phyloP scores from a whole-genome alignment of 352 stramenopile species.

The Pythium guiyangense region DNA sequence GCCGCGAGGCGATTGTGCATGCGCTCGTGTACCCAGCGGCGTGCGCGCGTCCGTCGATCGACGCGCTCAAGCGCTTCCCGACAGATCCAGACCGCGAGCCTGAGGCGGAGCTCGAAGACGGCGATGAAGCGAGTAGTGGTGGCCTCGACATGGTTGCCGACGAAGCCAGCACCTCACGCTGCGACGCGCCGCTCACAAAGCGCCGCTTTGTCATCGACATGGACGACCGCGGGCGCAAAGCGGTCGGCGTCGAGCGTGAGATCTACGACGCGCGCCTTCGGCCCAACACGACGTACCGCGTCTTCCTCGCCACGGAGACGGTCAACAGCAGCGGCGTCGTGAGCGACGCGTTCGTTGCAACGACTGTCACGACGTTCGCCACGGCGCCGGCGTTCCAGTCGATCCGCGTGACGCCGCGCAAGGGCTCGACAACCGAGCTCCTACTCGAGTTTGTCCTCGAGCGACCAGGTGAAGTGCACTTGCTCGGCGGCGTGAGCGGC shows the following conservation, averaged over 20 bases:
- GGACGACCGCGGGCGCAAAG: constrained; percentile 27
- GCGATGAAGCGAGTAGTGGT: not conserved
- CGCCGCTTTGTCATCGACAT: constrained; percentile 18
- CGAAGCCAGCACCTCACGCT: no score
- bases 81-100: not conserved
- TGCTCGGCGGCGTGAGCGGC: constrained; percentile 45
- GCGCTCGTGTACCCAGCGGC: constrained; percentile 33
- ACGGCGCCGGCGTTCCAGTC: constrained; percentile 40
- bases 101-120: not conserved
- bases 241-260: constrained; percentile 35
- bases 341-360: constrained; percentile 36
- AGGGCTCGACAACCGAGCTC: constrained; percentile 73
- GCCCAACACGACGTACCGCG: constrained; percentile 44
- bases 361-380: constrained; percentile 36
- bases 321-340: constrained; percentile 48
- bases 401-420: constrained; percentile 40
- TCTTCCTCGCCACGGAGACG: constrained; percentile 55
- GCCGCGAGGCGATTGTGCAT: constrained; percentile 44
- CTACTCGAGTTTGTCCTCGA: constrained; percentile 52
- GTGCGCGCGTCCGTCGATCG: constrained; percentile 22
- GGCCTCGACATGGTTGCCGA: no score
- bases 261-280: constrained; percentile 12
- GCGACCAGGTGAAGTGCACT: constrained; percentile 66
- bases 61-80: constrained; percentile 6
- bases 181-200: constrained; percentile 2